These are phyloP conservation scores for Fistulifera solaris DNA, from an alignment of 108 stramenopile species.

Conservation along the genomic window DNA sequence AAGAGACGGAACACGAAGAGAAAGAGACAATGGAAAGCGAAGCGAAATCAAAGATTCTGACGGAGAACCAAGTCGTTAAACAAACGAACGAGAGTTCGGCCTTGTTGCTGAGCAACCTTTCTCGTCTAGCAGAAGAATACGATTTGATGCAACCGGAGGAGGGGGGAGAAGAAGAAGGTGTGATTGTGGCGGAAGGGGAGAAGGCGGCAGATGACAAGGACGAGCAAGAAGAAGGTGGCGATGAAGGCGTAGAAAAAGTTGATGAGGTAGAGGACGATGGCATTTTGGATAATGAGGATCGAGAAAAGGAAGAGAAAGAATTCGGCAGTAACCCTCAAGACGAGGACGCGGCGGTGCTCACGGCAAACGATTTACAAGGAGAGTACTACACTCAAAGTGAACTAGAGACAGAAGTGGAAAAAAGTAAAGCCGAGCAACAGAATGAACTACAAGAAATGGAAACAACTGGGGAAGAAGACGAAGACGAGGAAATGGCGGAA, in stretches of 20 bases:
- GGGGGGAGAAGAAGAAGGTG: background rate
- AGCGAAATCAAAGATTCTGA: background rate
- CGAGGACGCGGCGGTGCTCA: background rate
- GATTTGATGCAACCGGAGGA: background rate
- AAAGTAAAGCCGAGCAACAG: background rate
- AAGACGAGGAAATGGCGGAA: slow-evolving; percentile 4
- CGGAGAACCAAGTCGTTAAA: background rate
- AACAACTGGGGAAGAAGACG: background rate
- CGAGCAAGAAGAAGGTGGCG: slow-evolving; percentile 4
- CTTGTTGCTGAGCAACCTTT: background rate
- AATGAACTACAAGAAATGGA: background rate
- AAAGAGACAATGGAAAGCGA: background rate
- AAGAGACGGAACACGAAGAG: background rate
- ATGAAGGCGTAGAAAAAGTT: slow-evolving; percentile 2
- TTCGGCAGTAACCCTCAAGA: background rate
- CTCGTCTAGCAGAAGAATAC: background rate
- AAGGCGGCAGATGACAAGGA: background rate
- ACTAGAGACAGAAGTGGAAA: background rate
- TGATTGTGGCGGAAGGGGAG: background rate
- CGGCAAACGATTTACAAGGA: background rate
- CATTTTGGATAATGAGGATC: background rate
- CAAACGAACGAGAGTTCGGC: background rate
- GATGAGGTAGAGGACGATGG: slow-evolving; percentile 1
- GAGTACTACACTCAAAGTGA: background rate
- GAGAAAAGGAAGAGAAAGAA: background rate